A percentile compares a stretch with the other conserved stretches of the same genome.
These are phyloP conservation scores for Russula lepida DNA, from an alignment of 768 basidiomycete genomes.

Conservation along the genomic window DNA sequence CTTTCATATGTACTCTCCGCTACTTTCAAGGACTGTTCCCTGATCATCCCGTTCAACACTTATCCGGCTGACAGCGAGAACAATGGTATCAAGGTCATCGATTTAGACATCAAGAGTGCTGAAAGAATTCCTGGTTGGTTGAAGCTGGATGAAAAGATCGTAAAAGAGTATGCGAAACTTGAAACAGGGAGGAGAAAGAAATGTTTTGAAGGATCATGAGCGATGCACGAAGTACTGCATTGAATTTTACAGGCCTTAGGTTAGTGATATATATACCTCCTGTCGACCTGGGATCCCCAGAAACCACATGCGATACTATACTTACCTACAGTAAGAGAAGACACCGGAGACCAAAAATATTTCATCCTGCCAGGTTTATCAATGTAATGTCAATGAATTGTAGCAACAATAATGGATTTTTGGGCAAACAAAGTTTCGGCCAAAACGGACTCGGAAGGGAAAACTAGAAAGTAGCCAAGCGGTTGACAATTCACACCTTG, in stretches of 20 bases:
- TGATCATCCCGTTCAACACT: conserved; percentile 40
- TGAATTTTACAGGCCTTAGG: neutral
- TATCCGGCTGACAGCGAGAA: conserved; percentile 25
- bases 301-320: too few species aligned
- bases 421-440: too few species aligned
- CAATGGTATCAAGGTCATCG: conserved; percentile 60
- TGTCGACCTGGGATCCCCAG: too few species aligned
- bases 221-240: neutral
- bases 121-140: conserved; percentile 61
- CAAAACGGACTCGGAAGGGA: too few species aligned
- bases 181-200: conserved; percentile 4
- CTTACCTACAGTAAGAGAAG: too few species aligned
- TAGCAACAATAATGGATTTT: too few species aligned
- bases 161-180: conserved; percentile 32
- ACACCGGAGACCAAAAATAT: too few species aligned
- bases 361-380: too few species aligned
- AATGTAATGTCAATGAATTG: too few species aligned
- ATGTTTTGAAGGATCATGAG: conserved; percentile 5
- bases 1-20: conserved; percentile 81
- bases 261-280: neutral
- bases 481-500: neutral
- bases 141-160: conserved; percentile 63
- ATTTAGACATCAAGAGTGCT: conserved; percentile 76
- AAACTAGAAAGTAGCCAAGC: neutral
- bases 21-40: conserved; percentile 94